These are phyloP conservation scores for Neofusicoccum sp. DNA, from an alignment of 2,329 filamentous ascomycete species.

Conservation along the genomic window DNA sequence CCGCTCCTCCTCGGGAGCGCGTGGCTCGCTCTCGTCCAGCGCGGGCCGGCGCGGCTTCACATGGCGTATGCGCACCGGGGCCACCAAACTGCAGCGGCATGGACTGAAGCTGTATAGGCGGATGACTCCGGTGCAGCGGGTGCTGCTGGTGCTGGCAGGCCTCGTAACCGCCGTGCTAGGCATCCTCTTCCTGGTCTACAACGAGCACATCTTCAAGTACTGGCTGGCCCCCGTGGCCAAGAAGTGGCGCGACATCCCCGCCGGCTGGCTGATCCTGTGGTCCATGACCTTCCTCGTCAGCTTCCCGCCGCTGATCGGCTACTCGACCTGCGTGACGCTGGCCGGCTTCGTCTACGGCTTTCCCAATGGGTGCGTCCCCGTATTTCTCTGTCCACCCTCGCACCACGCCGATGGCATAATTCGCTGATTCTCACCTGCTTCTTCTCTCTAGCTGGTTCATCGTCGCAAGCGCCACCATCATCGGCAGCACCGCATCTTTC, in stretches of 20 bases:
- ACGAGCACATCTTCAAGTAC: slow-evolving; percentile 73
- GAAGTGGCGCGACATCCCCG: slow-evolving; percentile 70
- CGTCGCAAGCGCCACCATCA: slow-evolving; percentile 72
- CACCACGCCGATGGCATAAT: not conserved
- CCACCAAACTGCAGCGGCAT: slow-evolving; percentile 46
- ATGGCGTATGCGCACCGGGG: slow-evolving; percentile 43
- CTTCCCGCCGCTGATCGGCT: slow-evolving; percentile 86
- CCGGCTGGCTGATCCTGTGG: slow-evolving; percentile 75
- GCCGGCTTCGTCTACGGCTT: slow-evolving; percentile 71
- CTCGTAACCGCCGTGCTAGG: slow-evolving; percentile 55
- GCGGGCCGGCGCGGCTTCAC: slow-evolving; percentile 34
- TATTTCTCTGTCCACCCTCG: not conserved
- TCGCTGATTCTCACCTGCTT: not conserved
- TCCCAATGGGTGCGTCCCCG: slow-evolving; percentile 62
- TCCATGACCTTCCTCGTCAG: slow-evolving; percentile 70
- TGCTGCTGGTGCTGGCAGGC: slow-evolving; percentile 54
- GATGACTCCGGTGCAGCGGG: slow-evolving; percentile 61
- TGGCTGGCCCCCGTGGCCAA: slow-evolving; percentile 67
- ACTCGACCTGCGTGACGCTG: slow-evolving; percentile 72
- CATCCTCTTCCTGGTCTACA: slow-evolving; percentile 73
- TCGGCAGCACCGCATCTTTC: slow-evolving; percentile 77
- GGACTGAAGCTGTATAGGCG: slow-evolving; percentile 52
- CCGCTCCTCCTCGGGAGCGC: slow-evolving; percentile 36
- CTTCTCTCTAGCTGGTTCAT: slow-evolving; percentile 70
- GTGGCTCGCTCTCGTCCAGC: slow-evolving; percentile 21